These are phyloP conservation scores for Citrullus mucosospermus DNA, from an alignment of 306 rosid genomes.

Conservation along the genomic window DNA sequence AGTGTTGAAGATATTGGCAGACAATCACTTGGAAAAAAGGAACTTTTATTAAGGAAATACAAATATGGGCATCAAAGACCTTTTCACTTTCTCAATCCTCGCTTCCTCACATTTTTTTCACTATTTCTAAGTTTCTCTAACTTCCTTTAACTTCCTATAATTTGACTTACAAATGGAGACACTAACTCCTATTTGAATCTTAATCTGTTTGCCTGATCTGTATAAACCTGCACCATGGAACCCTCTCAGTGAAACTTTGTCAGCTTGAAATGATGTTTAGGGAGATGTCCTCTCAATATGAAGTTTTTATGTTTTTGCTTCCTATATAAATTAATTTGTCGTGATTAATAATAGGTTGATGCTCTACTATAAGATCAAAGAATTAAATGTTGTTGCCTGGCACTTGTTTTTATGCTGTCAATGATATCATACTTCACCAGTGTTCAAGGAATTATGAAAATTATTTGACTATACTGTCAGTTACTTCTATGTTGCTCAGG, in stretches of 20 bases:
- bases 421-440: background rate
- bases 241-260: background rate
- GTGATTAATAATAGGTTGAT: background rate
- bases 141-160: too few species aligned
- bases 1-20: too few species aligned
- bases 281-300: background rate
- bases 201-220: background rate
- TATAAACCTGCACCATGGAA: background rate
- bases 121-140: too few species aligned
- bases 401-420: background rate
- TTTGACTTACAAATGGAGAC: too few species aligned
- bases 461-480: background rate
- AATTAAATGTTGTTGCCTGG: background rate
- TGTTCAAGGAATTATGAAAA: background rate
- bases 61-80: too few species aligned
- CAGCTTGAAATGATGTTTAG: background rate
- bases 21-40: too few species aligned
- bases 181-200: background rate
- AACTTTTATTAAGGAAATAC: too few species aligned
- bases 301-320: background rate
- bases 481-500: background rate
- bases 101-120: too few species aligned
- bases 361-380: background rate
- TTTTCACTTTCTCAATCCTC: too few species aligned
- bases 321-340: background rate